Evolutionary conservation across 768 basidiomycete species (phyloP).

Genomic region (Heimioporus sp.): DNA sequence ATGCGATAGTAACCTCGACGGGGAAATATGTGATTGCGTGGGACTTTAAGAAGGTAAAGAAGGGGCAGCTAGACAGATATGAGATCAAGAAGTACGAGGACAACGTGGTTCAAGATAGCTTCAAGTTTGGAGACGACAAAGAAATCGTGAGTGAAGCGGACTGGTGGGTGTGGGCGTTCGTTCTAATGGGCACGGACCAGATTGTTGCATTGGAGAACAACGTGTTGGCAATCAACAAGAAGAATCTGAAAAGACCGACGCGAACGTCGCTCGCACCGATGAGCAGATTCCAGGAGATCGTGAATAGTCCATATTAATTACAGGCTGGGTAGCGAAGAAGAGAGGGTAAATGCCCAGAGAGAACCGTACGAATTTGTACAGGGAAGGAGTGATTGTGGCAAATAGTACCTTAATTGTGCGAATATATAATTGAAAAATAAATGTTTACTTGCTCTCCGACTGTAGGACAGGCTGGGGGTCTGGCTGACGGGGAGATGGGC

Average conservation of each 20-base stretch:
- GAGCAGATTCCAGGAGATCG: conserved; percentile 46
- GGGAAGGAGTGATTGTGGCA: conserved; percentile 1
- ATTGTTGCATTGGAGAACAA: conserved; percentile 95
- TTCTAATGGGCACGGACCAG: conserved; percentile 39
- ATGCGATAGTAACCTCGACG: conserved; percentile 92
- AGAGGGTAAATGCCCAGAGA: conserved; percentile 17
- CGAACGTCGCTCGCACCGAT: conserved; percentile 63
- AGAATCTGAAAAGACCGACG: conserved; percentile 80
- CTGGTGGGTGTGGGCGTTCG: not conserved
- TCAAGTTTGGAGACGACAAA: conserved; percentile 96
- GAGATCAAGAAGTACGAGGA: conserved; percentile 97
- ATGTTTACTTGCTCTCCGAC: conserved; percentile 11
- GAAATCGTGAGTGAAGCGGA: conserved; percentile 69
- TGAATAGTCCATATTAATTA: conserved; percentile 59
- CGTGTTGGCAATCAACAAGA: conserved; percentile 93
- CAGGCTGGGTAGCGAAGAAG: not conserved
- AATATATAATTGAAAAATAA: conserved; percentile 22
- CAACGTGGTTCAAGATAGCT: conserved; percentile 93
- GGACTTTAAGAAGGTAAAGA: conserved; percentile 97
- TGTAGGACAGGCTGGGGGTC: not conserved
- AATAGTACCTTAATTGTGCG: conserved; percentile 11
- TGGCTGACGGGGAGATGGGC: conserved; percentile 8
- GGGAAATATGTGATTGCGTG: conserved; percentile 93
- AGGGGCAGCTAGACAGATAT: conserved; percentile 86
- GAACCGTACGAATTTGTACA: not conserved